Percentiles rank a stretch among this genome's conserved stretches.
phyloP scores from a whole-genome alignment of 805 yeast genomes.

The Jamesozyma lodderae region DNA sequence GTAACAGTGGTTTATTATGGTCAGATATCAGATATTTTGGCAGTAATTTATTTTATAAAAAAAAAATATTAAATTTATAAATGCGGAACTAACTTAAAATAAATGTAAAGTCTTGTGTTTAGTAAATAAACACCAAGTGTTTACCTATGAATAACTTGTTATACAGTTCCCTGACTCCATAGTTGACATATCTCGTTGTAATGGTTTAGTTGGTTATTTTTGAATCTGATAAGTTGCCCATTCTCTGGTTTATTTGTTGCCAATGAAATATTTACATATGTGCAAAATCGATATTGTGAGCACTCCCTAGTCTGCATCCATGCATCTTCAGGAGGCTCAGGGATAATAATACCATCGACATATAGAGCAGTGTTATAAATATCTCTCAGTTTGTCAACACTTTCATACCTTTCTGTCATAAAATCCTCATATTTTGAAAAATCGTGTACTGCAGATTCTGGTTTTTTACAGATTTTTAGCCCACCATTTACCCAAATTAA shows the following conservation, averaged over 20 bases:
- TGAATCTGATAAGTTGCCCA: background rate
- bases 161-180: too few species aligned
- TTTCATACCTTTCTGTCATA: slow-evolving; percentile 11
- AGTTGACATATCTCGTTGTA: slow-evolving; percentile 7
- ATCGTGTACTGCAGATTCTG: slow-evolving; percentile 27
- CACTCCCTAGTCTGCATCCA: slow-evolving; percentile 21
- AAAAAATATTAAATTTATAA: too few species aligned
- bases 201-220: background rate
- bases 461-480: slow-evolving; percentile 44
- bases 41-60: too few species aligned
- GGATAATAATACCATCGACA: slow-evolving; percentile 14
- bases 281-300: slow-evolving; percentile 15
- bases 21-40: too few species aligned
- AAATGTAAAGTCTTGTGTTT: too few species aligned
- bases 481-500: slow-evolving; percentile 10
- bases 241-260: background rate
- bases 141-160: too few species aligned
- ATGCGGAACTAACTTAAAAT: too few species aligned
- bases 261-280: slow-evolving; percentile 1
- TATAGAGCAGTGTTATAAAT: slow-evolving; percentile 11
- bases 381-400: slow-evolving; percentile 5
- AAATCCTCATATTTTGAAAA: slow-evolving; percentile 14
- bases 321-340: slow-evolving; percentile 6
- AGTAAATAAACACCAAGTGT: too few species aligned
- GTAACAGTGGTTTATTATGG: too few species aligned